Conservation (phyloP, 768 basidiomycete genomes). For the Amyloporia xantha region DNA sequence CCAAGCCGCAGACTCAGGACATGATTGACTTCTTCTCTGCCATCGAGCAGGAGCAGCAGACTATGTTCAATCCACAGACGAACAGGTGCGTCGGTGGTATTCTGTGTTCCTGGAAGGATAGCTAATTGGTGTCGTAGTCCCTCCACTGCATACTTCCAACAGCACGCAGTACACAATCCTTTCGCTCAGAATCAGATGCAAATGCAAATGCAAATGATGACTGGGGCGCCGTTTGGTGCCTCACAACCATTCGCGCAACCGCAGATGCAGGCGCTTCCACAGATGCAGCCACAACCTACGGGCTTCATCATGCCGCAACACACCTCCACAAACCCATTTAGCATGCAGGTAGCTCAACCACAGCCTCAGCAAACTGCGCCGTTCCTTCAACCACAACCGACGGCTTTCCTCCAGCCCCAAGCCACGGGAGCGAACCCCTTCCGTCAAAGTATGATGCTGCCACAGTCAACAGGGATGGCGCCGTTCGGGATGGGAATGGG, state of each 20-base stretch:
- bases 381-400: conserved; percentile 50
- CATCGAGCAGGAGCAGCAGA: conserved; percentile 76
- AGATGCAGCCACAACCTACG: conserved; percentile 40
- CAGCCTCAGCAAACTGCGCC: conserved; percentile 33
- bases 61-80: conserved; percentile 61
- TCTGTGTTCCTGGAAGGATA: background rate
- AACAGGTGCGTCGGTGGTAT: conserved; percentile 37
- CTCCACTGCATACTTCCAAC: conserved; percentile 44
- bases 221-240: conserved; percentile 29
- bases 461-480: conserved; percentile 28
- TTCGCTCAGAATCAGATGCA: conserved; percentile 48
- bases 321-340: conserved; percentile 39
- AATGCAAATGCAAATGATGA: conserved; percentile 33
- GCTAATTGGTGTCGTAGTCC: conserved; percentile 31
- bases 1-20: conserved; percentile 38
- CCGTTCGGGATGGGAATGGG: conserved; percentile 10
- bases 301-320: conserved; percentile 27
- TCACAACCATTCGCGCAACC: conserved; percentile 54
- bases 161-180: conserved; percentile 64
- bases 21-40: conserved; percentile 82
- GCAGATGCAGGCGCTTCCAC: conserved; percentile 41
- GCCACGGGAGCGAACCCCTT: conserved; percentile 40
- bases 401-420: conserved; percentile 44
- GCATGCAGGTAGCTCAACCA: conserved; percentile 24
- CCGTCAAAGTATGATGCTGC: conserved; percentile 41